Evolutionary conservation across 2,329 filamentous ascomycete species (phyloP), one percentile per base, ranked within the genome.

Genomic region (Conoideocrella luteorostrata): DNA sequence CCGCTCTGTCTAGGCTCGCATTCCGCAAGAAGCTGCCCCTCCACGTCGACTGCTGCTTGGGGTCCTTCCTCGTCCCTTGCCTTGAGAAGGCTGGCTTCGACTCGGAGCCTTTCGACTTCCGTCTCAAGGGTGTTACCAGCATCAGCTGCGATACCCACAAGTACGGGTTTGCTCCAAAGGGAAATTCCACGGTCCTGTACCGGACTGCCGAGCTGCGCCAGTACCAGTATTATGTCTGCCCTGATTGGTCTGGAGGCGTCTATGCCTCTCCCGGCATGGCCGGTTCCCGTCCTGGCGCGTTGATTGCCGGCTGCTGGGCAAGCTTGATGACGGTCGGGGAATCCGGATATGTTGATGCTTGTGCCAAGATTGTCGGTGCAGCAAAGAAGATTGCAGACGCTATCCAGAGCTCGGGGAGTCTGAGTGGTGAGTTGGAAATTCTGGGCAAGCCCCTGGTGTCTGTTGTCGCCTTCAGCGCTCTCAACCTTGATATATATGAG

Each of bases 121-220:
- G 86, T 44, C 81, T 94, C 47, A 88, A 87, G 53, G 93, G 93
- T 55, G 93, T 98, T 29, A 96, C 91, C 4, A 91, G 85, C 64
- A 97, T 98, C 64, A 89, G 83, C 53, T 94, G 90, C 64, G 93
- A 98, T 63, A 98, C 93, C 3, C 93, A 98, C 77, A 98, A 98
- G 66, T 98, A 98, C 63, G 93, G 93, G 29, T 98, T 98, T 61
- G 93, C 93, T 1, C 93, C 93, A 42, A 98, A 98, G 71, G 93
- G 93, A 53, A 98, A 95, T 75, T 93, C 86, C 41, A 93, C 89
- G 2, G 76, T 95, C 12, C 75, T 98, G 33, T 98, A 98, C 75
- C 88, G 93, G 55, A 86, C 81, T 36, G 77, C 82, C 26, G 70
- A 78, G 37, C 78, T 94, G 52, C 82, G 93, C 54, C 80, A 81